Percentiles rank a stretch among this genome's conserved stretches.
These are phyloP conservation scores for Dillenia suffruticosa DNA, from an alignment of 164 flowering plant species.

Conservation along the genomic window DNA sequence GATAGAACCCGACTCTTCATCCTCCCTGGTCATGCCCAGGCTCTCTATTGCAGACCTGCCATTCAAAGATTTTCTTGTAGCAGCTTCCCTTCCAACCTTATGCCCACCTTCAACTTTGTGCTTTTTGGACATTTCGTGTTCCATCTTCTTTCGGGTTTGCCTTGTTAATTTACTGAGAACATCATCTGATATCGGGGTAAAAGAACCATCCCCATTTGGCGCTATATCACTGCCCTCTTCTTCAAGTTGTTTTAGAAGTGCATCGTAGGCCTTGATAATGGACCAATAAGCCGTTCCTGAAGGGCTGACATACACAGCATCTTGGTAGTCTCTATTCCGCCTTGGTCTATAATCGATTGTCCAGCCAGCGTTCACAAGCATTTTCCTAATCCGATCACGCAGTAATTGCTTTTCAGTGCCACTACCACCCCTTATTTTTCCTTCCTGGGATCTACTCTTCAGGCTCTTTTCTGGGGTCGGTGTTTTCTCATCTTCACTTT, in stretches of 20 bases:
- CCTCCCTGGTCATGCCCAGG: slow-evolving; percentile 32
- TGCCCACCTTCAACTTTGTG: slow-evolving; percentile 23
- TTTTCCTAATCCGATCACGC: slow-evolving; percentile 52
- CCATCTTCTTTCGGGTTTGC: slow-evolving; percentile 63
- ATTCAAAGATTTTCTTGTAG: slow-evolving; percentile 21
- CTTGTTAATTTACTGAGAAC: slow-evolving; percentile 66
- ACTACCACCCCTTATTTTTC: slow-evolving; percentile 46
- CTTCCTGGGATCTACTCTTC: slow-evolving; percentile 18
- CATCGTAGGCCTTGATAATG: slow-evolving; percentile 71
- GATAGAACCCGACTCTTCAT: slow-evolving; percentile 34
- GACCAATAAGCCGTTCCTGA: slow-evolving; percentile 72
- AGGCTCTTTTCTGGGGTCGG: slow-evolving; percentile 20
- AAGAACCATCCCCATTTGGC: slow-evolving; percentile 25
- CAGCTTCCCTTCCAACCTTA: slow-evolving; percentile 19
- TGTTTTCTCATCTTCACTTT: slow-evolving; percentile 22
- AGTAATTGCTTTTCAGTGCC: slow-evolving; percentile 66
- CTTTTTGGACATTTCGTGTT: slow-evolving; percentile 51
- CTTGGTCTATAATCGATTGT: slow-evolving; percentile 73
- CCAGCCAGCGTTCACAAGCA: slow-evolving; percentile 75
- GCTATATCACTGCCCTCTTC: slow-evolving; percentile 28
- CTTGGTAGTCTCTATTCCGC: slow-evolving; percentile 65
- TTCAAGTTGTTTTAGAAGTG: slow-evolving; percentile 52
- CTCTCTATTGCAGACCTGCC: slow-evolving; percentile 27
- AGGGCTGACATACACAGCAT: slow-evolving; percentile 65
- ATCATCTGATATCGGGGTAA: slow-evolving; percentile 58